These are phyloP conservation scores for Candida tetrigidarum DNA, from an alignment of 1,139 yeast genomes.

Conservation along the genomic window DNA sequence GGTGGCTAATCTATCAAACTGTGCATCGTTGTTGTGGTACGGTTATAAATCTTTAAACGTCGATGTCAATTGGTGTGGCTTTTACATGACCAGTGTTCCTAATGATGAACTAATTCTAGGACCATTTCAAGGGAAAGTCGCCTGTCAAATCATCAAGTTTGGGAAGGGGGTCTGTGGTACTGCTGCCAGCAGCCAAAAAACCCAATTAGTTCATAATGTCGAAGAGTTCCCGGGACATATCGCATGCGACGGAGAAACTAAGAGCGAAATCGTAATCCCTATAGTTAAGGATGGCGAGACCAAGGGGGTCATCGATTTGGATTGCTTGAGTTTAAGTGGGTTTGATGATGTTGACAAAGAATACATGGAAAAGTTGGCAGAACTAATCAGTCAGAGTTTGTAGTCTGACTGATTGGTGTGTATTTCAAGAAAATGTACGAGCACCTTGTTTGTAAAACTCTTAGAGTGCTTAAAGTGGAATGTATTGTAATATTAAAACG, in stretches of 20 bases:
- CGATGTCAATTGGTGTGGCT: slow-evolving; percentile 91
- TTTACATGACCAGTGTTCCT: slow-evolving; percentile 52
- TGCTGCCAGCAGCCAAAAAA: slow-evolving; percentile 60
- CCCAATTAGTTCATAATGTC: slow-evolving; percentile 82
- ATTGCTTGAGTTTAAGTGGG: slow-evolving; percentile 66
- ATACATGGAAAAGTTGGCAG: slow-evolving; percentile 64
- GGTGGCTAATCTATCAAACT: slow-evolving; percentile 89
- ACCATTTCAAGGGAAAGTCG: slow-evolving; percentile 97
- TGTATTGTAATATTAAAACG: too few relatives aligned
- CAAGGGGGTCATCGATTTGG: slow-evolving; percentile 85
- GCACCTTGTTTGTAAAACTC: too few relatives aligned
- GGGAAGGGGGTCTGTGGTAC: slow-evolving; percentile 94
- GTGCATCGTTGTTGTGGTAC: slow-evolving; percentile 86
- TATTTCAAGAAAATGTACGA: too few relatives aligned
- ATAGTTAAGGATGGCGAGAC: slow-evolving; percentile 50
- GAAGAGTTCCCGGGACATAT: slow-evolving; percentile 87
- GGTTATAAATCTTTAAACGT: slow-evolving; percentile 67
- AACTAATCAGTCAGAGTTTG: slow-evolving; percentile 38
- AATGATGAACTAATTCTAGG: slow-evolving; percentile 69
- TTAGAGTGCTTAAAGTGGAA: too few relatives aligned
- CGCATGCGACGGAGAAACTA: slow-evolving; percentile 95
- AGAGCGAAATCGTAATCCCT: slow-evolving; percentile 93
- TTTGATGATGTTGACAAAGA: slow-evolving; percentile 66
- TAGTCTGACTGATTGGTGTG: too few relatives aligned
- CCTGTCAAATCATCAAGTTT: slow-evolving; percentile 78